Percentiles rank a stretch among this genome's conserved stretches.
Evolutionary conservation across 768 basidiomycete species (phyloP).

Genomic region (Leccinum subtestaceum): DNA sequence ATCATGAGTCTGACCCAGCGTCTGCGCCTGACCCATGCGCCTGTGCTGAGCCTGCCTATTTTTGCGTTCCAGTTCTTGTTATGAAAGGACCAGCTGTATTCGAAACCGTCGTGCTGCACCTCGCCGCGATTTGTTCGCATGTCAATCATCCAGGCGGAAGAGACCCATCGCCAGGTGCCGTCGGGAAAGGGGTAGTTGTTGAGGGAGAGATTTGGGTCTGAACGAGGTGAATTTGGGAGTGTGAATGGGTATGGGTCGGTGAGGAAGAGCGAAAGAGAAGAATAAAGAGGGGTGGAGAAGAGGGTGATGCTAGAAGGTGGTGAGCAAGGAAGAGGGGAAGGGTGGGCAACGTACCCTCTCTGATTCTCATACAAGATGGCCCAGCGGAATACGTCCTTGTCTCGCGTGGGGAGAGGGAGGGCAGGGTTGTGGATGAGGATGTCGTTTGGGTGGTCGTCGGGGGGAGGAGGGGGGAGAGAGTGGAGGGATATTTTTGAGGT

Average conservation of each 20-base stretch:
- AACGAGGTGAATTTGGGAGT: constrained; percentile 41
- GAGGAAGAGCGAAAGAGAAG: constrained; percentile 64
- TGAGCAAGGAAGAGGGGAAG: constrained; percentile 3
- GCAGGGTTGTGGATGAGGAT: constrained; percentile 33
- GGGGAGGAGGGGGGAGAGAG: not conserved
- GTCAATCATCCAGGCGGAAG: constrained; percentile 81
- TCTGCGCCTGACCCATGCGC: constrained; percentile 74
- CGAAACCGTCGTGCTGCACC: constrained; percentile 80
- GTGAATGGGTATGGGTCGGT: constrained; percentile 75
- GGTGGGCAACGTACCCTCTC: constrained; percentile 53
- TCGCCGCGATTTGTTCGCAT: constrained; percentile 76
- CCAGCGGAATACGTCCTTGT: constrained; percentile 66
- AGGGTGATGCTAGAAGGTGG: constrained; percentile 49
- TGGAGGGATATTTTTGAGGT: not conserved
- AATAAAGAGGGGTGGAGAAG: constrained; percentile 74
- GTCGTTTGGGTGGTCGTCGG: constrained; percentile 6
- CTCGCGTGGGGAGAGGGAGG: constrained; percentile 27
- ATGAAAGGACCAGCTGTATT: constrained; percentile 81
- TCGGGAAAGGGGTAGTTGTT: constrained; percentile 71
- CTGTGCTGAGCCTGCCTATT: constrained; percentile 56
- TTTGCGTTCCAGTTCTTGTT: constrained; percentile 61
- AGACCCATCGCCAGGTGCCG: constrained; percentile 80
- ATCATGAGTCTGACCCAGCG: constrained; percentile 88
- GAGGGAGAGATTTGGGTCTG: constrained; percentile 57
- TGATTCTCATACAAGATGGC: constrained; percentile 82